Evolutionary conservation across 2,329 filamentous ascomycete species (phyloP).

Genomic region (Colletotrichum horii): DNA sequence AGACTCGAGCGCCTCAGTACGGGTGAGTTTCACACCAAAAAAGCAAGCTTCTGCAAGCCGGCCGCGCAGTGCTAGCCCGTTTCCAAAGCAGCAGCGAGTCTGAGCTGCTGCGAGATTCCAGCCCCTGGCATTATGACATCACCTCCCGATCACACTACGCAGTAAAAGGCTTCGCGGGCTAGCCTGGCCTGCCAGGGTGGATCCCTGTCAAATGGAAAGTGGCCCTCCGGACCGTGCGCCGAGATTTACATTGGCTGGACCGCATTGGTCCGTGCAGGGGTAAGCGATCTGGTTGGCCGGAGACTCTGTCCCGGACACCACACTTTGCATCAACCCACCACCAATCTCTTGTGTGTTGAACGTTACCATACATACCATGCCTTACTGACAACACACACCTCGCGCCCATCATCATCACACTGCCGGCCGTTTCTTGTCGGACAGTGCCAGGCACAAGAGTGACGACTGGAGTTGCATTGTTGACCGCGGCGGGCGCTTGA

Average conservation of each 20-base stretch:
- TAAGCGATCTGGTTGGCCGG: slow-evolving; percentile 4
- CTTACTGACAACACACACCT: neutral
- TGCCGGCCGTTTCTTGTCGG: neutral
- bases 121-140: slow-evolving; percentile 16
- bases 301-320: slow-evolving; percentile 14
- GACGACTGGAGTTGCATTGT: neutral
- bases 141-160: neutral
- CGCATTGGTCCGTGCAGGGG: slow-evolving; percentile 1
- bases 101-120: slow-evolving; percentile 2
- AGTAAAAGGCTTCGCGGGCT: neutral
- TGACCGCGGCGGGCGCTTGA: neutral
- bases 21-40: slow-evolving; percentile 13
- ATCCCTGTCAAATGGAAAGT: neutral
- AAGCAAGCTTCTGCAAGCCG: slow-evolving; percentile 12
- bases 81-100: slow-evolving; percentile 5
- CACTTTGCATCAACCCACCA: neutral
- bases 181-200: neutral
- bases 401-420: neutral
- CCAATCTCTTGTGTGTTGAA: neutral
- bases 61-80: neutral
- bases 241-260: slow-evolving; percentile 5
- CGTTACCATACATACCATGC: neutral
- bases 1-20: neutral
- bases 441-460: neutral
- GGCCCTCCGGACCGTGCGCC: slow-evolving; percentile 3